Conservation (phyloP, 2,329 filamentous ascomycete genomes). For the Dryadomyces sulphureus region DNA sequence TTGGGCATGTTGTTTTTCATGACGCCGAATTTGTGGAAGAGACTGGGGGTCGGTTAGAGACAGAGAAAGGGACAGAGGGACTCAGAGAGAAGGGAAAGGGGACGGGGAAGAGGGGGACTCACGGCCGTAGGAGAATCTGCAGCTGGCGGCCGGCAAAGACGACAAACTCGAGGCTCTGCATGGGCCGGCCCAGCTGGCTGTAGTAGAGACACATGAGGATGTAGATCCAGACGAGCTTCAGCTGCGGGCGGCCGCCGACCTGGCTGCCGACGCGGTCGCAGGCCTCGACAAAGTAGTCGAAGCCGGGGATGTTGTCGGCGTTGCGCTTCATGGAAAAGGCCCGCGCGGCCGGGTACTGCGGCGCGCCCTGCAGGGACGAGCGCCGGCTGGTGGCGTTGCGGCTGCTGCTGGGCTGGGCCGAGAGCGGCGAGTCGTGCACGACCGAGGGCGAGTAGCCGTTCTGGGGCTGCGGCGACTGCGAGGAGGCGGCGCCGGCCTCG, state of each 20-base stretch:
- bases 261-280: slow-evolving; percentile 76
- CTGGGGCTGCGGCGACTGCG: slow-evolving; percentile 22
- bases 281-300: slow-evolving; percentile 80
- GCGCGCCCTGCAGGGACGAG: slow-evolving; percentile 32
- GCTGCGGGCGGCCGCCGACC: slow-evolving; percentile 53
- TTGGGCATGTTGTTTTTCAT: slow-evolving; percentile 20
- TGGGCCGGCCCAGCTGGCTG: slow-evolving; percentile 70
- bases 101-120: slow-evolving; percentile 24
- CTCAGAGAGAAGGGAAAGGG: background rate
- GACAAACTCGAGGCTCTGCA: slow-evolving; percentile 64
- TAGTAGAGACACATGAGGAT: slow-evolving; percentile 80
- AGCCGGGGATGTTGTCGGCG: slow-evolving; percentile 72
- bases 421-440: slow-evolving; percentile 34
- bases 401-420: slow-evolving; percentile 16
- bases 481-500: slow-evolving; percentile 12
- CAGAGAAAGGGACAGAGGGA: background rate
- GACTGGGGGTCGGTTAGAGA: slow-evolving; percentile 12
- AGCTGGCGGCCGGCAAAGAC: slow-evolving; percentile 40
- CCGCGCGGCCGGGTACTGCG: slow-evolving; percentile 3
- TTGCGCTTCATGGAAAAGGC: slow-evolving; percentile 33
- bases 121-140: slow-evolving; percentile 64
- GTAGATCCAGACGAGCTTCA: slow-evolving; percentile 73
- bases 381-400: slow-evolving; percentile 31
- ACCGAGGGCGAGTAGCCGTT: slow-evolving; percentile 39
- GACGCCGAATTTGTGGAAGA: slow-evolving; percentile 31